Percentiles rank a stretch among this genome's conserved stretches.
These are phyloP conservation scores for Zygosaccharomyces pseudorouxii DNA, from an alignment of 805 yeast species.

Conservation along the genomic window DNA sequence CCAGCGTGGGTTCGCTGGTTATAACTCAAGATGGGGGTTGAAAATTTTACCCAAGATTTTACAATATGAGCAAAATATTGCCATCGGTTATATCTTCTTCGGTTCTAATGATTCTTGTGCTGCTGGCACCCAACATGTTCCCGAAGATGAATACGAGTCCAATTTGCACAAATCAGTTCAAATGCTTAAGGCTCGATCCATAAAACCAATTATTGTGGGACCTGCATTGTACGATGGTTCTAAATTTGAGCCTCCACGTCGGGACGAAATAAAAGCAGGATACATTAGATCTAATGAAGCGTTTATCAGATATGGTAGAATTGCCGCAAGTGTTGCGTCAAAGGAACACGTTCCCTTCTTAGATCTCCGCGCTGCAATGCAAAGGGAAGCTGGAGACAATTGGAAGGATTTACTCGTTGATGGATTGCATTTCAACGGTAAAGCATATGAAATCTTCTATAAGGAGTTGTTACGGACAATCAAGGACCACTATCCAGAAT, in stretches of 20 bases:
- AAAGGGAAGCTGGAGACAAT: slow-evolving; percentile 34
- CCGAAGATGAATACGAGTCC: slow-evolving; percentile 42
- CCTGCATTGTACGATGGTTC: slow-evolving; percentile 55
- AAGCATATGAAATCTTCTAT: slow-evolving; percentile 48
- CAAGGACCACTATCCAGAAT: slow-evolving; percentile 43
- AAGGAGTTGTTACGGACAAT: slow-evolving; percentile 42
- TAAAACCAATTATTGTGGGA: slow-evolving; percentile 55
- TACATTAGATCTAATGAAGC: slow-evolving; percentile 43
- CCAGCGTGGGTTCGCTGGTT: slow-evolving; percentile 75
- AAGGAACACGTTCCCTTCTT: slow-evolving; percentile 52
- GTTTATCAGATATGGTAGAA: slow-evolving; percentile 49
- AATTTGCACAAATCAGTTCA: slow-evolving; percentile 46
- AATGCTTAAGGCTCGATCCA: slow-evolving; percentile 38
- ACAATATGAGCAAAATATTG: slow-evolving; percentile 43
- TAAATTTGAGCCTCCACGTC: slow-evolving; percentile 36
- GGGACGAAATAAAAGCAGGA: slow-evolving; percentile 38
- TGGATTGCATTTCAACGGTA: slow-evolving; percentile 58
- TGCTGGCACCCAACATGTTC: slow-evolving; percentile 46
- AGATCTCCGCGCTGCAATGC: slow-evolving; percentile 47
- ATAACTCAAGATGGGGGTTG: slow-evolving; percentile 58
- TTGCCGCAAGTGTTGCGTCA: slow-evolving; percentile 43
- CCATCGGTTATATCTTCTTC: slow-evolving; percentile 55
- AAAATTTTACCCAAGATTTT: slow-evolving; percentile 49
- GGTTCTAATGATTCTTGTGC: slow-evolving; percentile 75
- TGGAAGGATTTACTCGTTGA: slow-evolving; percentile 44